Base-by-base conservation (phyloP, 257 asterid genomes). In the Buddleja alternifolia region DNA sequence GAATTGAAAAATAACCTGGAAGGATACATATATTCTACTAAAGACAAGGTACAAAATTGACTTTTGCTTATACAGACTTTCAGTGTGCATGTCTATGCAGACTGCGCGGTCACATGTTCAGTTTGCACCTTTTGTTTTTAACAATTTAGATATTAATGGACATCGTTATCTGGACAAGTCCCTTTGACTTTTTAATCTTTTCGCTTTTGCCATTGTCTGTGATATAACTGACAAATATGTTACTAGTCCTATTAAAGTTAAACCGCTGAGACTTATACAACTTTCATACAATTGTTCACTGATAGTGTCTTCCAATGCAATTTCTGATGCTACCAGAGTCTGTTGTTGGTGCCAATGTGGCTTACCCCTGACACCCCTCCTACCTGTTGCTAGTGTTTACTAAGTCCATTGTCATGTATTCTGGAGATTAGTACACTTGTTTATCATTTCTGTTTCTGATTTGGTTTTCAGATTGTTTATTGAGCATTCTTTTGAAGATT, bases 1-100 rank as follows among this genome's bases (percentile, higher is more conserved):
- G 99, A 94, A 74, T 66, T 94, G 86, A 94, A 94, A 88, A 94
- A 94, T 76, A 86, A 76, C 83, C 83, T 94, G 79, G 99, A 94
- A 80, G 92, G 91, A 57, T 94, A 91, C 89, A 91, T 94, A 47
- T 94, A 94, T 85, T 85, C 93, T 65, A 91, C 97, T 15, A 91
- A 86, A 80, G 99, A 94, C 77, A 91, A 94, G 94, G 99, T 87
- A 77, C 54, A 80, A 56, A 64, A 45, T 63, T 69, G 40, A 32
- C 1, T 53, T 16, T 56, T 60, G 52, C 29, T 44, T 75, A 32
- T 54, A 67, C 60, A 40, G 67, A 51, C 14, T 61, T 64, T 63
- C 32, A 36, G 32, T 12, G 10, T 40, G 29, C 44, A 15, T 61
- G 17, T 41, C 57, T 42, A 24, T 62, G 8, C 37, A 42, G 48